Percentiles rank a stretch among this genome's conserved stretches.
Evolutionary conservation across 2,329 filamentous ascomycete species (phyloP).

Genomic region (Fusarium algeriense): DNA sequence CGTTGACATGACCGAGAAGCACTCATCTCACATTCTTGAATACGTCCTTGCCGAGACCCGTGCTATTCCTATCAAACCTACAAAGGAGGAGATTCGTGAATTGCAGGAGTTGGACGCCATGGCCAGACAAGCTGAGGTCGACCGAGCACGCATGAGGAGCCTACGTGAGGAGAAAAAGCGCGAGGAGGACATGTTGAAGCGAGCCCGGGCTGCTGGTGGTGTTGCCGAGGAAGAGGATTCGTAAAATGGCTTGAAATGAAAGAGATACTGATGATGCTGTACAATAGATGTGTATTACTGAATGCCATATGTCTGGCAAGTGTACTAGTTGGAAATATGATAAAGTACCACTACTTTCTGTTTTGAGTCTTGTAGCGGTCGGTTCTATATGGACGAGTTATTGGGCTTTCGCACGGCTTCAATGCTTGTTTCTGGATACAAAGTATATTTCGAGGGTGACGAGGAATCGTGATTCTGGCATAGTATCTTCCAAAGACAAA

Average conservation of each 20-base stretch:
- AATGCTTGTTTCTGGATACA: neutral
- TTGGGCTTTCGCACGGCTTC: neutral
- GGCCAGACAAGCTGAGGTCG: constrained; percentile 62
- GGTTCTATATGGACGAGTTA: neutral
- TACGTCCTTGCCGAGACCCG: constrained; percentile 73
- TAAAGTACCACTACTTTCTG: constrained; percentile 25
- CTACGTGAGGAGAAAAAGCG: constrained; percentile 69
- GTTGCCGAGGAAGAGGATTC: constrained; percentile 51
- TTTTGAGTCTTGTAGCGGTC: neutral
- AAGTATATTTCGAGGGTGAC: neutral
- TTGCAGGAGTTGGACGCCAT: constrained; percentile 69
- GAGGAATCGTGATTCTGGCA: neutral
- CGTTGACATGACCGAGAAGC: constrained; percentile 74
- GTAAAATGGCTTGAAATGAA: constrained; percentile 20
- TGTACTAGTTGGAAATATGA: constrained; percentile 47
- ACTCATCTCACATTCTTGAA: constrained; percentile 71
- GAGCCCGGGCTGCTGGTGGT: constrained; percentile 56
- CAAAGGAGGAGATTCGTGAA: constrained; percentile 69
- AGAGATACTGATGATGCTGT: constrained; percentile 38
- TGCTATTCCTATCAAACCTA: constrained; percentile 68
- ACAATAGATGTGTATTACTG: constrained; percentile 50
- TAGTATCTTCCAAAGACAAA: neutral
- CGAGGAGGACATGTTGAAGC: constrained; percentile 66
- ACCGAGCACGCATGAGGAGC: constrained; percentile 66
- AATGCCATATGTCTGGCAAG: constrained; percentile 40